These are phyloP conservation scores for Gloeophyllum trabeum DNA, from an alignment of 768 basidiomycete genomes.

Conservation along the genomic window DNA sequence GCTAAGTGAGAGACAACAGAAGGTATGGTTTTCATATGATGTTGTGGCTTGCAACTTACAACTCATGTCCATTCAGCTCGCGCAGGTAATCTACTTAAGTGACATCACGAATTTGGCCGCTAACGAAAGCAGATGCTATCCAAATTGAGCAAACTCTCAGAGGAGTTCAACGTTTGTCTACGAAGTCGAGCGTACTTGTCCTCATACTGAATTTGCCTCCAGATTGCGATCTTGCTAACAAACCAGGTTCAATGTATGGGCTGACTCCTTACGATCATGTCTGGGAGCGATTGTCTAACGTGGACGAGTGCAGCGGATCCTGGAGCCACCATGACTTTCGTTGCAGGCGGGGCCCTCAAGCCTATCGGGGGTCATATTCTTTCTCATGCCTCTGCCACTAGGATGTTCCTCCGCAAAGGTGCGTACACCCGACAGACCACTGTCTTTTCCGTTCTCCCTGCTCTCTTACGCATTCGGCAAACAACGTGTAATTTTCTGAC, in stretches of 20 bases:
- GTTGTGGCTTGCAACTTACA: slow-evolving; percentile 6
- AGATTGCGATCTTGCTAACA: slow-evolving; percentile 82
- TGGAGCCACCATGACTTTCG: slow-evolving; percentile 91
- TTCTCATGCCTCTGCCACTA: slow-evolving; percentile 80
- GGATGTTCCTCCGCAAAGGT: slow-evolving; percentile 86
- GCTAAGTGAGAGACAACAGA: slow-evolving; percentile 88
- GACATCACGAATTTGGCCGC: not conserved
- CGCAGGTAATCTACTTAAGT: slow-evolving; percentile 40
- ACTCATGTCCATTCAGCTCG: slow-evolving; percentile 39
- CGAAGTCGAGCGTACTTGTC: slow-evolving; percentile 2
- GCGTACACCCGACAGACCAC: slow-evolving; percentile 4
- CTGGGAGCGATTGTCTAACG: slow-evolving; percentile 1
- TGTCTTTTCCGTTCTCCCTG: not conserved
- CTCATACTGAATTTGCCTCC: slow-evolving; percentile 8
- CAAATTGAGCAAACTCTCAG: slow-evolving; percentile 81
- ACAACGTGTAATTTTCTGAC: too few relatives aligned
- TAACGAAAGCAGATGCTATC: slow-evolving; percentile 61
- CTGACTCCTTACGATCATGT: not conserved
- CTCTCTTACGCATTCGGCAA: not conserved
- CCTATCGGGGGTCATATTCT: slow-evolving; percentile 86
- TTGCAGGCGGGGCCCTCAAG: slow-evolving; percentile 86
- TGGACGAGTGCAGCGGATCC: slow-evolving; percentile 83
- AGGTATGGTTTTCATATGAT: slow-evolving; percentile 27
- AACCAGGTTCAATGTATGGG: slow-evolving; percentile 83
- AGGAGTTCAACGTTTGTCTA: slow-evolving; percentile 71